Conservation (phyloP, 352 stramenopile genomes). For the Phytopythium aichiense region DNA sequence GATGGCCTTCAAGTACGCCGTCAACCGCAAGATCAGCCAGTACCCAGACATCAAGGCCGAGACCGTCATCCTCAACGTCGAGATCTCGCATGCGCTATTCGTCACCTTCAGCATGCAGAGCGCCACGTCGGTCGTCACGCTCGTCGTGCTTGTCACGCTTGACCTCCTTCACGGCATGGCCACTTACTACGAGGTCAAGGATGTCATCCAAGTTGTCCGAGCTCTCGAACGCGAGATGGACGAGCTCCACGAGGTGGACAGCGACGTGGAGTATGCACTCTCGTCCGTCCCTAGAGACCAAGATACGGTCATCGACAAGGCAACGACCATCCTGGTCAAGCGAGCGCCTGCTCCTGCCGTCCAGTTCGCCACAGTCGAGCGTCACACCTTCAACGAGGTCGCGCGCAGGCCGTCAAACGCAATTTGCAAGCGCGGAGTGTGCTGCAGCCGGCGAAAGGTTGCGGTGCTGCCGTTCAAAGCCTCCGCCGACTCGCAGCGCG, state of each 20-base stretch:
- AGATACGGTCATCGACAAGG: background rate
- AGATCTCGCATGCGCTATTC: conserved; percentile 41
- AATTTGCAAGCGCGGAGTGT: background rate
- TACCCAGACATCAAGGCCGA: conserved; percentile 23
- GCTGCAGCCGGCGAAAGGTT: background rate
- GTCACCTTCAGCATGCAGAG: conserved; percentile 41
- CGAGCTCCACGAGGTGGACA: background rate
- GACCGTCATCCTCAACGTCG: conserved; percentile 35
- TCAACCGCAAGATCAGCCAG: conserved; percentile 13
- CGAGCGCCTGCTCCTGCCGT: background rate
- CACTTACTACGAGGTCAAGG: conserved; percentile 15
- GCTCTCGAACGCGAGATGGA: conserved; percentile 1
- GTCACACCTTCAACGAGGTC: background rate
- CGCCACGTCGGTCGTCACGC: conserved; percentile 25
- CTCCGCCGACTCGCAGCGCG: background rate
- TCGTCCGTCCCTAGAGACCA: background rate
- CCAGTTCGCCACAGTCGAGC: too few species aligned
- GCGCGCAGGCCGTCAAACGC: too few species aligned
- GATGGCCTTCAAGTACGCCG: conserved; percentile 23
- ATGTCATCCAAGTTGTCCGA: conserved; percentile 4
- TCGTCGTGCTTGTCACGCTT: conserved; percentile 15
- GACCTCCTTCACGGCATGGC: conserved; percentile 16
- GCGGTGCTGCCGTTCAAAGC: background rate
- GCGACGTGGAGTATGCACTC: background rate
- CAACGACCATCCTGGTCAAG: background rate